A percentile compares a stretch with the other conserved stretches of the same genome.
Evolutionary conservation across 2,329 filamentous ascomycete genomes (phyloP).

Genomic region (Pseudocercospora eumusae): DNA sequence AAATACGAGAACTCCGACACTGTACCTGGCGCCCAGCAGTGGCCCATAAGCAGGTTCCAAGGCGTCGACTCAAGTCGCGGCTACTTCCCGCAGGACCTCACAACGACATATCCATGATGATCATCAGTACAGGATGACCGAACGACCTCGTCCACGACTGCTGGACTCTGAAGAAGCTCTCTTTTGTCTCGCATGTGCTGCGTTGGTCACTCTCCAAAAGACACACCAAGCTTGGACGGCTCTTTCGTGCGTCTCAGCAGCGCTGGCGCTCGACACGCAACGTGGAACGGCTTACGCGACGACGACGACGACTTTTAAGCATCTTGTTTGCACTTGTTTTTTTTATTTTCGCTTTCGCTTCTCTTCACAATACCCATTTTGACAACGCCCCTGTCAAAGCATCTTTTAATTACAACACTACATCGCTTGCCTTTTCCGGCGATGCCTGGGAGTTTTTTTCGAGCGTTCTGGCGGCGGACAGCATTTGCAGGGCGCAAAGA

Average conservation of each 20-base stretch:
- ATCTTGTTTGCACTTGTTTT: conserved; percentile 6
- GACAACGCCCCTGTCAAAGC: conserved; percentile 16
- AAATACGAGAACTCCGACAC: conserved; percentile 48
- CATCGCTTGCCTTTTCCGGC: conserved; percentile 9
- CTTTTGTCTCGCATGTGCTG: conserved; percentile 34
- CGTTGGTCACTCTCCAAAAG: conserved; percentile 27
- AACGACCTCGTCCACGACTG: background rate
- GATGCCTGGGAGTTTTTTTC: conserved; percentile 9
- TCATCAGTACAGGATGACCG: background rate
- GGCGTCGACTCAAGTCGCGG: conserved; percentile 51
- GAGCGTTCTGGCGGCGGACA: conserved; percentile 21
- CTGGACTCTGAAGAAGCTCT: conserved; percentile 10
- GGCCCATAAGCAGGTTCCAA: conserved; percentile 48
- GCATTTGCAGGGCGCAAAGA: conserved; percentile 24
- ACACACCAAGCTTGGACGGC: conserved; percentile 17
- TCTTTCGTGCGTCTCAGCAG: conserved; percentile 19
- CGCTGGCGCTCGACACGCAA: conserved; percentile 26
- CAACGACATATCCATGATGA: conserved; percentile 29
- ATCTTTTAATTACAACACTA: conserved; percentile 25
- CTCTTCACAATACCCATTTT: conserved; percentile 23
- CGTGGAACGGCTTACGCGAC: conserved; percentile 15
- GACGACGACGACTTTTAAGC: background rate
- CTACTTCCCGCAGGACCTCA: conserved; percentile 49
- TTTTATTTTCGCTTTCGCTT: too few species aligned
- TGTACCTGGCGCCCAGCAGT: conserved; percentile 37